A percentile compares a stretch with the other conserved stretches of the same genome.
Conservation (phyloP, 2,329 filamentous ascomycete species). For the Colletotrichum sp. region DNA sequence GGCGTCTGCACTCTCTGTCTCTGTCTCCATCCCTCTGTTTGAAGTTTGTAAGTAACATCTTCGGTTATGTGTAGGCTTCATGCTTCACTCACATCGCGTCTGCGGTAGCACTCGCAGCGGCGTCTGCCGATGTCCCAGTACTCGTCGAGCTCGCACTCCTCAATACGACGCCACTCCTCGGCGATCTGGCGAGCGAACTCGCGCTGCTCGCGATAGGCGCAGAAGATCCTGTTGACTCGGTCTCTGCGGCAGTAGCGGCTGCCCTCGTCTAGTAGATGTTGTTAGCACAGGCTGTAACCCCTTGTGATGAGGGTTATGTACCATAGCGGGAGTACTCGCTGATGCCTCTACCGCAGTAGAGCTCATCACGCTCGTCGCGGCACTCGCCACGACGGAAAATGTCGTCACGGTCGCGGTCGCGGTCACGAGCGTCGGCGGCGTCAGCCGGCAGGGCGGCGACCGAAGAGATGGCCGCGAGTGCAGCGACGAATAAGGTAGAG, state of each 20-base stretch:
- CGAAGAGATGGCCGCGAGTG: slow-evolving; percentile 2
- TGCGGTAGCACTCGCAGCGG: slow-evolving; percentile 14
- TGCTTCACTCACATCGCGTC: not conserved
- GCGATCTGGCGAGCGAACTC: not conserved
- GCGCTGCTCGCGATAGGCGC: slow-evolving; percentile 13
- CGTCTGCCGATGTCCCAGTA: not conserved
- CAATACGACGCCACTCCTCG: not conserved
- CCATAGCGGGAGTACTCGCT: slow-evolving; percentile 8
- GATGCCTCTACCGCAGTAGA: slow-evolving; percentile 13
- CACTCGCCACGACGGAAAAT: slow-evolving; percentile 8
- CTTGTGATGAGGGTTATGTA: not conserved
- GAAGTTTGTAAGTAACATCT: not conserved
- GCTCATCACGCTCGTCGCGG: not conserved
- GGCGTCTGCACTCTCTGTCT: not conserved
- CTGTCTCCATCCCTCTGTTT: not conserved
- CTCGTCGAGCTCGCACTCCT: slow-evolving; percentile 1
- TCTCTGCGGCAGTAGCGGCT: slow-evolving; percentile 5
- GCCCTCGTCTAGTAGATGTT: not conserved
- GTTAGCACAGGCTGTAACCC: not conserved
- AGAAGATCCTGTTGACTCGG: slow-evolving; percentile 9
- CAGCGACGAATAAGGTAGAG: slow-evolving; percentile 1
- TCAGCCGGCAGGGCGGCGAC: slow-evolving; percentile 13
- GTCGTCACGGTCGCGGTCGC: not conserved
- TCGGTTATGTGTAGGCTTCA: rapidly evolving
- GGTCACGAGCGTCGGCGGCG: not conserved